Evolutionary conservation across 164 flowering plant species (phyloP), one percentile per base, ranked within the genome.

Genomic region (Akebia trifoliata): DNA sequence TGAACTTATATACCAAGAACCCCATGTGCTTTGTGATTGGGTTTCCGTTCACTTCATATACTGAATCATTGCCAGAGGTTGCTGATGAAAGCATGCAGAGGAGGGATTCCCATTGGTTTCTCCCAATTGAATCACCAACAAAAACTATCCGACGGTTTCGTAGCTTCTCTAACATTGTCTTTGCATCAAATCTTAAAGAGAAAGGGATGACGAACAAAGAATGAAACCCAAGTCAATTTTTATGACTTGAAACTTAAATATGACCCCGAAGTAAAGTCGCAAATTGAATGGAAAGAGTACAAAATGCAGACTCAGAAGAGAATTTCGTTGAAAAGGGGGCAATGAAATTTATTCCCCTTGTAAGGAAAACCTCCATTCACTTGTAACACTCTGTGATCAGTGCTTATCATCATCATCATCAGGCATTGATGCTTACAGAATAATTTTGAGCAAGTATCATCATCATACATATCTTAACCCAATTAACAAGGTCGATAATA

Each of bases 71-170:
- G 60, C 81, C 50, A 2, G 66, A 6, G 35, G 84, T 50, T n/a
- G 71, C 90, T 52, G 84, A 70, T 32, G 91, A 65, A 4, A 89
- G 83, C 91, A 89, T 75, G 65, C 96, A 88, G 15, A 88, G 75
- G 21, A 88, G 73, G 12, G 96, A 88, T 60, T 88, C 96, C 96
- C 96, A 88, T 52, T 88, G 96, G 76, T 88, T 88, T 74, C 96
- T 75, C 62, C 89, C 96, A n/a, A 89, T 78, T 15, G 94, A 89
- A 50, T 89, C 94, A 2, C 96, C 96, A 17, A 83, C 93, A 75
- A 86, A 89, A n/a, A 71, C 87, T 28, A 89, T 20, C 46, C 94
- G 64, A 25, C 74, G 57, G 63, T 84, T 79, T 28, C 80, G 48
- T 8, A 86, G 68, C 61, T 64, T 78, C 57, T 84, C 82, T 60